A percentile compares a stretch with the other conserved stretches of the same genome.
Conservation (phyloP, 2,329 filamentous ascomycete genomes). For the Alternaria brassicicola region DNA sequence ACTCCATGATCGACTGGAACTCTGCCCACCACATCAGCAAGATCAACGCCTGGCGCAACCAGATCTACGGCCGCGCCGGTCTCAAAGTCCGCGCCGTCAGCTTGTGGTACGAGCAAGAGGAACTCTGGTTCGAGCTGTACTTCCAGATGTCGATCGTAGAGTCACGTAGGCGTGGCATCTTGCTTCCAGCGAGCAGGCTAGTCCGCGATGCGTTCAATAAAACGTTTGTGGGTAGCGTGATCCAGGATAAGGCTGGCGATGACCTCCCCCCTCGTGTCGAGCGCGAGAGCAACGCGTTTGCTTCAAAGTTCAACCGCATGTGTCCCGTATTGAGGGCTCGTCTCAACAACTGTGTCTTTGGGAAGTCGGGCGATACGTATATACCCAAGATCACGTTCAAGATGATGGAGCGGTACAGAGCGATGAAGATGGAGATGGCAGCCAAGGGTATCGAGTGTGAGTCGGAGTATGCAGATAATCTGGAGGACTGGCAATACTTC, state of each 20-base stretch:
- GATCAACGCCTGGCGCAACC: slow-evolving; percentile 34
- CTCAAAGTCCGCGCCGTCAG: slow-evolving; percentile 20
- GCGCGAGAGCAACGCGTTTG: slow-evolving; percentile 18
- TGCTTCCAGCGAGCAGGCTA: slow-evolving; percentile 5
- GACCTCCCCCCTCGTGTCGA: slow-evolving; percentile 2
- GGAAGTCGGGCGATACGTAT: slow-evolving; percentile 16
- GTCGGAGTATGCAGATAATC: slow-evolving; percentile 1
- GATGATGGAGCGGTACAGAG: slow-evolving; percentile 17
- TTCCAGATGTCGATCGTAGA: slow-evolving; percentile 24
- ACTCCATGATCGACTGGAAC: slow-evolving; percentile 28
- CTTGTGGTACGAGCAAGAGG: slow-evolving; percentile 26
- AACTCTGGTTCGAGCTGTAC: slow-evolving; percentile 27
- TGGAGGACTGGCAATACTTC: slow-evolving; percentile 13
- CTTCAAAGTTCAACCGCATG: slow-evolving; percentile 25
- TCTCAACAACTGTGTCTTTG: background rate
- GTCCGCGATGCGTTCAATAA: slow-evolving; percentile 24
- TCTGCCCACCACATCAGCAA: slow-evolving; percentile 21
- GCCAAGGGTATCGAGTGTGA: slow-evolving; percentile 5
- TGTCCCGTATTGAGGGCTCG: slow-evolving; percentile 4
- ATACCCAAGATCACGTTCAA: slow-evolving; percentile 13
- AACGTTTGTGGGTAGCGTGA: slow-evolving; percentile 15
- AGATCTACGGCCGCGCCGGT: slow-evolving; percentile 30
- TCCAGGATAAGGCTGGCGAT: slow-evolving; percentile 4
- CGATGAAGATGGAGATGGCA: slow-evolving; percentile 6
- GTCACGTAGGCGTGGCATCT: slow-evolving; percentile 11